Conservation (phyloP, 768 basidiomycete genomes). For the Boletus sp. region DNA sequence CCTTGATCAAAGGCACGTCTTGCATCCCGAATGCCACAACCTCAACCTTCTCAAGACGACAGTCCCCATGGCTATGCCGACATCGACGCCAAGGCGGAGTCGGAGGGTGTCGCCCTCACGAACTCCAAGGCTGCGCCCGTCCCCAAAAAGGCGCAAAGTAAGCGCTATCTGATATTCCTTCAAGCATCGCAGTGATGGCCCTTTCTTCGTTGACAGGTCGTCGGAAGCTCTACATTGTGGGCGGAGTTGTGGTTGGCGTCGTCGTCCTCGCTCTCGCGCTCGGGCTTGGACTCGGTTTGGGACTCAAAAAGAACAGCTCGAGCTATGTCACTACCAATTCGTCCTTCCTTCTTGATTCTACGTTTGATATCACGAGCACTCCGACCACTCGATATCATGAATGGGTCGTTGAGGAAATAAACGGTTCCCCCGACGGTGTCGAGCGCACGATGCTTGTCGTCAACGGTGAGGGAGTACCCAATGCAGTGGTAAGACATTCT, state of each 20-base stretch:
- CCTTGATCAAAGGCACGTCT: not conserved
- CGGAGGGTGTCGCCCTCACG: not conserved
- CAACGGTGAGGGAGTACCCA: constrained; percentile 33
- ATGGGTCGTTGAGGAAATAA: constrained; percentile 40
- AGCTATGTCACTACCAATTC: constrained; percentile 24
- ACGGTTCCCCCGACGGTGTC: constrained; percentile 41
- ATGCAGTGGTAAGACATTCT: not conserved
- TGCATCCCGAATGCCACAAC: constrained; percentile 6
- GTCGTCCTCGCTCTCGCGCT: constrained; percentile 23
- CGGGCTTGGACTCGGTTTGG: constrained; percentile 29
- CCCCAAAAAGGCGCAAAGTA: constrained; percentile 5
- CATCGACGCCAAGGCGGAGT: constrained; percentile 1
- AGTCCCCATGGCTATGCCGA: constrained; percentile 2
- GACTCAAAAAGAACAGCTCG: constrained; percentile 19
- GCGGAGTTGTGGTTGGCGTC: constrained; percentile 10
- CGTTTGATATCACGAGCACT: constrained; percentile 24
- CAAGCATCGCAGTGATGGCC: not conserved
- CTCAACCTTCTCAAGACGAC: not conserved
- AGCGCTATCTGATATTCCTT: not conserved
- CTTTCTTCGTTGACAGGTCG: constrained; percentile 11
- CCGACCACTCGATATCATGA: constrained; percentile 42
- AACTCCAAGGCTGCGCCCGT: not conserved
- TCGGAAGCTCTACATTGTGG: constrained; percentile 18
- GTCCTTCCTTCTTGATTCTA: constrained; percentile 28
- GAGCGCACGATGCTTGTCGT: constrained; percentile 44